A percentile compares a stretch with the other conserved stretches of the same genome.
phyloP scores from a whole-genome alignment of 78 protist species.

The Dictyostelium capitatum region DNA sequence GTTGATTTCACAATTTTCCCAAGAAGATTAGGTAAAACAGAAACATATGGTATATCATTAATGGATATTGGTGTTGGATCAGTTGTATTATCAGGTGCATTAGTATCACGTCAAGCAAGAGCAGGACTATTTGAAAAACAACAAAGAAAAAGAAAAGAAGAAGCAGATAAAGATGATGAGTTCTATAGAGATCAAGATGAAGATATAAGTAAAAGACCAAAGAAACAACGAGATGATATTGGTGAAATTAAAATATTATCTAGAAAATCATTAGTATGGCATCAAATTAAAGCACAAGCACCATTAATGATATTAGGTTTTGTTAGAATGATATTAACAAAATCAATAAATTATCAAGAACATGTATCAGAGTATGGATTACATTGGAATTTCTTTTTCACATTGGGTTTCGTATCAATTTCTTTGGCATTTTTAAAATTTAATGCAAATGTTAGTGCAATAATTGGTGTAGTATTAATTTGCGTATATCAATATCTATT shows the following conservation, averaged over 20 bases:
- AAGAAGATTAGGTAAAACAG: slow-evolving; percentile 92
- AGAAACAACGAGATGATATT: neutral
- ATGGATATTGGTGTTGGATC: slow-evolving; percentile 93
- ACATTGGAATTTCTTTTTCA: slow-evolving; percentile 98
- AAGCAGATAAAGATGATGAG: neutral
- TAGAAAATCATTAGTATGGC: slow-evolving; percentile 38
- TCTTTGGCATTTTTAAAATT: slow-evolving; percentile 64
- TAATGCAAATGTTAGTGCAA: slow-evolving; percentile 22
- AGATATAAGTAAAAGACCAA: neutral
- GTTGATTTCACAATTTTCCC: slow-evolving; percentile 93
- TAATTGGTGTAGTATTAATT: slow-evolving; percentile 50
- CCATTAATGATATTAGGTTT: slow-evolving; percentile 87
- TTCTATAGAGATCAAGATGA: neutral
- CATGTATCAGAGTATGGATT: slow-evolving; percentile 96
- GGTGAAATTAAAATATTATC: slow-evolving; percentile 1
- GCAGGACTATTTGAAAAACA: slow-evolving; percentile 1
- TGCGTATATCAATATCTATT: slow-evolving; percentile 23
- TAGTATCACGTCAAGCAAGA: slow-evolving; percentile 81
- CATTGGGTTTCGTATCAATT: slow-evolving; percentile 87
- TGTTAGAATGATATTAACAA: slow-evolving; percentile 73
- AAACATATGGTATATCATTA: slow-evolving; percentile 90
- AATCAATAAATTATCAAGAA: slow-evolving; percentile 91
- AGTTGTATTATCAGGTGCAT: slow-evolving; percentile 78
- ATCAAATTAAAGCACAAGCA: slow-evolving; percentile 38
- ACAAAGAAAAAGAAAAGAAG: neutral